Evolutionary conservation across 306 rosid species (phyloP).

Genomic region (Sophora flavescens): DNA sequence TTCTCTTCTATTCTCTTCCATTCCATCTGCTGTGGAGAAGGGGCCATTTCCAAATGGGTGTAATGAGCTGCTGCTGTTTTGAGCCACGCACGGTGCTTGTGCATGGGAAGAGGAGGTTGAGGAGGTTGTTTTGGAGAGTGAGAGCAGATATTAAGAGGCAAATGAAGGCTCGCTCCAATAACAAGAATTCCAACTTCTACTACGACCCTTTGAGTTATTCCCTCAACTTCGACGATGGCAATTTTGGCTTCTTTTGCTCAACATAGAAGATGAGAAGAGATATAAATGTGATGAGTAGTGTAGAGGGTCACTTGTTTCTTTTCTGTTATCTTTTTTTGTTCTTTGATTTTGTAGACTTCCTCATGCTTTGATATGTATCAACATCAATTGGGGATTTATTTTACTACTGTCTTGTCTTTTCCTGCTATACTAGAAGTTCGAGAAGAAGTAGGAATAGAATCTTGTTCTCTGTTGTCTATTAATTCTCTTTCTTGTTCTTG

Average conservation of each 20-base stretch:
- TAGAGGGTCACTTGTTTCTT: neutral
- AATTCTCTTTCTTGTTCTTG: neutral
- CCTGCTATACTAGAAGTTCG: neutral
- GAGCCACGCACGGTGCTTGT: constrained; percentile 46
- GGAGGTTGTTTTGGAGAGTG: constrained; percentile 61
- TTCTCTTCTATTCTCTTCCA: neutral
- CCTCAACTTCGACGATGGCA: constrained; percentile 72
- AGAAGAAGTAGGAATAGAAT: no score
- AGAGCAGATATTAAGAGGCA: constrained; percentile 60
- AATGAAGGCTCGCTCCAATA: constrained; percentile 35
- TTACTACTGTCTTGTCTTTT: neutral
- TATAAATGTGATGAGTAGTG: neutral
- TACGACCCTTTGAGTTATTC: constrained; percentile 74
- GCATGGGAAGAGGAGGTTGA: constrained; percentile 57
- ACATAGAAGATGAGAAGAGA: no score
- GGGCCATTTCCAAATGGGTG: neutral
- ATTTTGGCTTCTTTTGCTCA: constrained; percentile 63
- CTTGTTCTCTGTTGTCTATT: neutral
- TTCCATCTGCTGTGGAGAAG: neutral
- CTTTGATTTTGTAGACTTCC: neutral
- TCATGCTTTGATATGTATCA: neutral
- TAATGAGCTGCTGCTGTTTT: constrained; percentile 43
- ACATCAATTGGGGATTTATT: neutral
- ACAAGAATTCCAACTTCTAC: constrained; percentile 54
- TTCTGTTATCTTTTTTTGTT: neutral